Base-by-base conservation (phyloP, 805 yeast species). In the Yamadazyma paraphyllophila region DNA sequence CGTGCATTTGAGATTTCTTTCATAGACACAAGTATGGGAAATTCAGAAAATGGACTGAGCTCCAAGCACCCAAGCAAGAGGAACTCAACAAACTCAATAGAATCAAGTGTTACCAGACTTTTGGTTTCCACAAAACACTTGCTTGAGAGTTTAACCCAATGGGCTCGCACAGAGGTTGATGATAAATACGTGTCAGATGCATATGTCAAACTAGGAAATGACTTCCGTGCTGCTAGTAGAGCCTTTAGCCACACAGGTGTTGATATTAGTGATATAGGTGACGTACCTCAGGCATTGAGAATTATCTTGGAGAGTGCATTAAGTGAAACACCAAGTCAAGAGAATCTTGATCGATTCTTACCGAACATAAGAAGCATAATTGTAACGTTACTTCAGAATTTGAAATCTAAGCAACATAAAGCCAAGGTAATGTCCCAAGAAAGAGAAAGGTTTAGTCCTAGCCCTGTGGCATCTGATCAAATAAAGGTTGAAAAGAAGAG, bases 121-220 rank as follows among this genome's bases (percentile, higher is more conserved):
- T 73, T 94, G 37, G 91, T 91, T 31, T 85, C 96, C 1, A 90
- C 98, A 0, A 92, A 92, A 57, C 90, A 88, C 47, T 71, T 92
- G 10, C 71, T 94, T n/a, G 96, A 88, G 56, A 77, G 88, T 13
- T 69, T 94, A 42, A 88, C 95, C 0, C 88, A 82, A 49, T 94
- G 99, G 99, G 91, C 98, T 1, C 75, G 80, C 49, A 81, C 80
- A 16, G 74, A 78, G n/a, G 90, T 88, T 5, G 76, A 83, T 17
- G 98, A 91, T 38, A 79, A 80, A 45, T 88, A 80, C 51, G 97
- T 94, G 2, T 88, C 96, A 2, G 88, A 90, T 56, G 86, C 90
- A 2, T 94, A 89, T 62, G 99, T 94, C 12, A 84, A 81, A 52
- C 76, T 94, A 25, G 99, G 99, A 0, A 94, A 91, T 59, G 97